These are phyloP conservation scores for Fusarium sterilihyphosum DNA, from an alignment of 2,329 filamentous ascomycete genomes.

Conservation along the genomic window DNA sequence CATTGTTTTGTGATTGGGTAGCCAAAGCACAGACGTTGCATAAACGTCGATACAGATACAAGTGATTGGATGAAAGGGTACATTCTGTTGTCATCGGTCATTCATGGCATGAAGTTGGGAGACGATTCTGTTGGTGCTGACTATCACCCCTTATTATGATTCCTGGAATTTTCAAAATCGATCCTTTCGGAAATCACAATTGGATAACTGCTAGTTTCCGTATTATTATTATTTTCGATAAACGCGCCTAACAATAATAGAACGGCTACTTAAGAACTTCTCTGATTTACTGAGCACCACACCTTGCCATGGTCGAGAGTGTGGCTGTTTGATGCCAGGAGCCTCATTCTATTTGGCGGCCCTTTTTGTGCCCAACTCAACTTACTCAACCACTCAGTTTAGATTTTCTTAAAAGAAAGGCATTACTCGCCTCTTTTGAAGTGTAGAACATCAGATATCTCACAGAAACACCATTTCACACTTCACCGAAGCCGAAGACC, in stretches of 20 bases:
- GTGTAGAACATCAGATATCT: neutral
- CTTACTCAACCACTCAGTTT: neutral
- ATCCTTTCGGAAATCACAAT: neutral
- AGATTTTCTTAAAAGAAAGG: neutral
- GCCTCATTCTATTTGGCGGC: neutral
- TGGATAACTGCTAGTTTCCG: neutral
- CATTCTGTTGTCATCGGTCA: neutral
- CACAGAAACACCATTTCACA: neutral
- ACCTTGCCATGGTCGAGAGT: neutral
- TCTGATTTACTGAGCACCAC: neutral
- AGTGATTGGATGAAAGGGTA: slow-evolving; percentile 5
- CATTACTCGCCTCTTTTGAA: neutral
- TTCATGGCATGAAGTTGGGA: slow-evolving; percentile 4
- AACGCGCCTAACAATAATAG: slow-evolving; percentile 1
- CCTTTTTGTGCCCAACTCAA: neutral
- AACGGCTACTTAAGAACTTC: neutral
- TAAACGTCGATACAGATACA: neutral
- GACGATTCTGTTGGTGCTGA: neutral
- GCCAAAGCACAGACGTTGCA: slow-evolving; percentile 3
- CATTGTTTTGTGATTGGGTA: neutral
- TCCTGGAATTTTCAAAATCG: slow-evolving; percentile 11
- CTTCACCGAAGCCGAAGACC: neutral
- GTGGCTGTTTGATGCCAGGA: neutral
- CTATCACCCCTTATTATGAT: neutral
- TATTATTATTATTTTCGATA: neutral